These are phyloP conservation scores for Nannochloropsis gaditana DNA, from an alignment of 108 stramenopile genomes.

Conservation along the genomic window DNA sequence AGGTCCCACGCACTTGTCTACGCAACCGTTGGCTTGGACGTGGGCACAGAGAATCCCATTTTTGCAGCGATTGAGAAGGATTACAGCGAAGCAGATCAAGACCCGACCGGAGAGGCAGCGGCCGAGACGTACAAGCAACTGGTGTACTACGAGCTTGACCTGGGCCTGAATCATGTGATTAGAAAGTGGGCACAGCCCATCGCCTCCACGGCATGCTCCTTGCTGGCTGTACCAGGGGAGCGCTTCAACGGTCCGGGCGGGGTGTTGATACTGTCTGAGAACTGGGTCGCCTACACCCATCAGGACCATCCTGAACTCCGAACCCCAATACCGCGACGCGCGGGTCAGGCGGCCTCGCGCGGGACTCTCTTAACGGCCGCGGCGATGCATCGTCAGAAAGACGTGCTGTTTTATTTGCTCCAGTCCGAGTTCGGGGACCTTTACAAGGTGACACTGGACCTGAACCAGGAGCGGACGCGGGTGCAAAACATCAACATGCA, in stretches of 20 bases:
- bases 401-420: constrained; percentile 85
- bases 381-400: constrained; percentile 75
- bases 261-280: constrained; percentile 88
- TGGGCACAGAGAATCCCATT: constrained; percentile 94
- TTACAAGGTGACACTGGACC: constrained; percentile 69
- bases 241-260: constrained; percentile 77
- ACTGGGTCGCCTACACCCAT: constrained; percentile 83
- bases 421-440: constrained; percentile 94
- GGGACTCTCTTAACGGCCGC: constrained; percentile 74
- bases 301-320: constrained; percentile 64
- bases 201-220: constrained; percentile 65
- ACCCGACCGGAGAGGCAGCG: constrained; percentile 50
- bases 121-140: constrained; percentile 64
- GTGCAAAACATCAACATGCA: constrained; percentile 54
- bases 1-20: constrained; percentile 66
- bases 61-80: constrained; percentile 91
- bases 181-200: constrained; percentile 64
- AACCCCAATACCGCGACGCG: constrained; percentile 67
- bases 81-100: constrained; percentile 75
- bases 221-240: constrained; percentile 87
- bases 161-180: constrained; percentile 96
- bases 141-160: constrained; percentile 94
- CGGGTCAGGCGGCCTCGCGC: constrained; percentile 62
- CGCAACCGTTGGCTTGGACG: constrained; percentile 80
- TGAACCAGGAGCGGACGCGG: constrained; percentile 39